These are phyloP conservation scores for Sphagnum contortum DNA, from an alignment of 225 moss, liverwort and hornwort species.

Conservation along the genomic window DNA sequence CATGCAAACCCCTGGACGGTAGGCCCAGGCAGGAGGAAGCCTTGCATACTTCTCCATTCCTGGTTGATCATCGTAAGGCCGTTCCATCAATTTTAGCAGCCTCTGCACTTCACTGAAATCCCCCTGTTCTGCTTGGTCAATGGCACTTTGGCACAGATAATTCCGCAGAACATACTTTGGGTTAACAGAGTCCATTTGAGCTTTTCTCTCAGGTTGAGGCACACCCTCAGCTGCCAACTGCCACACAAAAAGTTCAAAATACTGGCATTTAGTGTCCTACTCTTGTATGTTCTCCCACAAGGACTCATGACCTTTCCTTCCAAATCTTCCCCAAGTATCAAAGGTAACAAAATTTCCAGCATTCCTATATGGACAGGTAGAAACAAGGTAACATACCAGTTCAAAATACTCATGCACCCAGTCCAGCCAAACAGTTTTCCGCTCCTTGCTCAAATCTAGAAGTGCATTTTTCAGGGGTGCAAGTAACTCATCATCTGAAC, in stretches of 20 bases:
- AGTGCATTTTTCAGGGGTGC: constrained; percentile 77
- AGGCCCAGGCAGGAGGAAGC: constrained; percentile 99
- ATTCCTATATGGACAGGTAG: too few species aligned
- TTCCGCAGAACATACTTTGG: constrained; percentile 87
- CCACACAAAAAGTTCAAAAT: constrained; percentile 1
- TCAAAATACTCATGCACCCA: constrained; percentile 82
- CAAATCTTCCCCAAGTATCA: too few species aligned
- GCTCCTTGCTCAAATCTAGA: constrained; percentile 82
- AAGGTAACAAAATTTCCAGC: too few species aligned
- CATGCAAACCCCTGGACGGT: constrained; percentile 97
- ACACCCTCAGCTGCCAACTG: constrained; percentile 69
- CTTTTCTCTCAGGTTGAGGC: constrained; percentile 54
- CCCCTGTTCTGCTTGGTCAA: constrained; percentile 89
- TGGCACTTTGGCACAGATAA: constrained; percentile 89
- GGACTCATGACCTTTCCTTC: too few species aligned
- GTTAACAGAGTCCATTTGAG: constrained; percentile 70
- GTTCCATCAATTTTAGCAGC: constrained; percentile 75
- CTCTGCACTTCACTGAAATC: constrained; percentile 62
- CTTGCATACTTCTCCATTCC: constrained; percentile 98
- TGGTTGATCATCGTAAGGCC: constrained; percentile 85
- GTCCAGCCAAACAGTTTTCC: constrained; percentile 86
- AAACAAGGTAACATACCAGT: constrained; percentile 33
- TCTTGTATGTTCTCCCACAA: too few species aligned
- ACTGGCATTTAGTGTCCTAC: too few species aligned
- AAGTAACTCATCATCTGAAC: constrained; percentile 60